Base-by-base conservation (phyloP, 1,284 basidiomycete species). In the Apiotrichum montevideense region DNA sequence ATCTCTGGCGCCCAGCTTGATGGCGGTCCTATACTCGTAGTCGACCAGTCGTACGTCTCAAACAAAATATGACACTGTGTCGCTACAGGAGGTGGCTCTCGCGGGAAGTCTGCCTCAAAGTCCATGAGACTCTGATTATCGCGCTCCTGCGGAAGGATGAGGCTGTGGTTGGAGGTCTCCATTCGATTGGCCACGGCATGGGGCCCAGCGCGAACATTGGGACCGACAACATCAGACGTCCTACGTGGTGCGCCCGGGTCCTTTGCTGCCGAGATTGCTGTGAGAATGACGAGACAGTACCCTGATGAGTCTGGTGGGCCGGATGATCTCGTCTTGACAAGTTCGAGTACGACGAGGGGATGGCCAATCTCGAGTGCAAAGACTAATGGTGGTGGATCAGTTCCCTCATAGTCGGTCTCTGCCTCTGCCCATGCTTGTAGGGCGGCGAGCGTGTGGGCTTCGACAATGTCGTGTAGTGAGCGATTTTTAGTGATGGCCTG, bases 1-100 rank as follows among this genome's bases (percentile, higher is more conserved):
- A 61, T 46, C 41, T 57, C 59, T 2, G 35, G 51, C 10, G 52
- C 33, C 59, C 59, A 75, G 5, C 6, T 11, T 1, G 51, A 45
- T n/a, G 62, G 59, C 0, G 68, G 69, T 0, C 73, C 73, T 0
- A 72, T 43, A 4, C 55, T 46, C 0, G 67, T 71, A 15, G 62
- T 59, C 1, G 63, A 55, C 73, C 73, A 75, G 54, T 74, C 68
- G 1, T 57, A 61, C 0, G 49, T 33, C n/a, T 69, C 61, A 9
- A 74, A 46, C 45, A 68, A 35, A 11, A 51, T 35, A 55, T 63
- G 61, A 41, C 63, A 67, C n/a, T 64, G 58, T 3, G 52, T 57
- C 2, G 62, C 43, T 6, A 58, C 50, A 11, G 50, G 21, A 21
- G 56, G 4, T 54, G 48, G 21, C 53, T 15, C 35, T 35, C 51